Base-by-base conservation (phyloP, 495 filamentous ascomycete species). In the Penicillium atrosanguineum region DNA sequence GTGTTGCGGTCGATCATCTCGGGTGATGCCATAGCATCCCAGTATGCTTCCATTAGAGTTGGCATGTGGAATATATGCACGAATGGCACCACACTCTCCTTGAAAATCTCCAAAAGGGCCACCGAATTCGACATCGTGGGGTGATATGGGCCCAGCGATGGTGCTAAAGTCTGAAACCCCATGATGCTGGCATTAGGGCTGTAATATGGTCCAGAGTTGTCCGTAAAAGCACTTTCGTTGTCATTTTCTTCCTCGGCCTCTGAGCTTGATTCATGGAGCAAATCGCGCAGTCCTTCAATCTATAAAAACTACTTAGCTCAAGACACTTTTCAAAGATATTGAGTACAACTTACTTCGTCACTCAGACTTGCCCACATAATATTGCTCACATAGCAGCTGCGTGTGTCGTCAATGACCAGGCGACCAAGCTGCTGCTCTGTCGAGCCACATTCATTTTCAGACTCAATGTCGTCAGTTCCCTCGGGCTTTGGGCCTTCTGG, bases 361-460 rank as follows among this genome's bases (percentile, higher is more conserved):
- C 80, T 84, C 39, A 93, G 71, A 40, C 76, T 85, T 18, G 84
- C 83, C 90, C 88, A 93, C 49, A 92, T 87, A 12, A 80, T 83
- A 61, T 83, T 89, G 62, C 85, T 89, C 56, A 93, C 83, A 68
- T 93, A 93, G 53, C 86, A 74, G 49, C 80, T 85, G 53, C 79
- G 82, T 6, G 83, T 84, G 42, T 90, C 85, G 49, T 85, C 85
- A 34, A 93, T 71, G 6, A 89, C 83, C 46, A 95, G 63, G 45
- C 88, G 77, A 21, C 90, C 89, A 55, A 90, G 81, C 44, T 48
- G 48, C 9, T 48, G 34, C 14, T 52, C 48, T 2, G 52, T 11
- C 21, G 18, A 11, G 26, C 25, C n/a, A n/a, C n/a, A n/a, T n/a
- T n/a, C n/a, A n/a, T n/a, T n/a, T n/a, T n/a, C n/a, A n/a, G n/a